phyloP scores from a whole-genome alignment of 805 yeast species.

The Myxozyma geophila region DNA sequence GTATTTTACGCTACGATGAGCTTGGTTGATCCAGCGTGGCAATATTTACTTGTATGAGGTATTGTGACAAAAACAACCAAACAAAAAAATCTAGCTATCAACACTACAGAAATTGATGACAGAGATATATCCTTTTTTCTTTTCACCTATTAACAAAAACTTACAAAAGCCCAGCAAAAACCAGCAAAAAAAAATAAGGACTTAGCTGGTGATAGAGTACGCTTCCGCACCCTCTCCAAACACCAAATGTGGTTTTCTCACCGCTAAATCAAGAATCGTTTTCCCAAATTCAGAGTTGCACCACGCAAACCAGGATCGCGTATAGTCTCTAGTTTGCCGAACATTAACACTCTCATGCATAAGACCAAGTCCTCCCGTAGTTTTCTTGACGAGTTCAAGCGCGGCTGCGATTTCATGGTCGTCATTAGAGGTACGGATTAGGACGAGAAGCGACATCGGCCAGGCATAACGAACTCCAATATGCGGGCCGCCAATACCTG shows the following conservation, averaged over 20 bases:
- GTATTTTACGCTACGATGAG: too few relatives aligned
- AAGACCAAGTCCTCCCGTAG: slow-evolving; percentile 76
- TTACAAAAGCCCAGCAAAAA: neutral
- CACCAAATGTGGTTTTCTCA: slow-evolving; percentile 71
- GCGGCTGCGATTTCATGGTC: slow-evolving; percentile 66
- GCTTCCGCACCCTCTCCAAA: slow-evolving; percentile 49
- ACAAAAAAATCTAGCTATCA: too few relatives aligned
- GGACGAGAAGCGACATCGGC: slow-evolving; percentile 85
- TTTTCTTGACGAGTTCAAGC: slow-evolving; percentile 57
- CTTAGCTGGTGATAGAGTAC: slow-evolving; percentile 1
- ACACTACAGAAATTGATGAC: too few relatives aligned
- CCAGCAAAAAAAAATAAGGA: neutral
- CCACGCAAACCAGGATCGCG: slow-evolving; percentile 95
- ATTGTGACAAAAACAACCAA: too few relatives aligned
- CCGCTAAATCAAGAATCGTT: slow-evolving; percentile 76
- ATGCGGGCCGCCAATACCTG: slow-evolving; percentile 92
- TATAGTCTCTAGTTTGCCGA: slow-evolving; percentile 55
- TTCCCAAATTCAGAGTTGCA: slow-evolving; percentile 90
- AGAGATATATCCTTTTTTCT: too few relatives aligned
- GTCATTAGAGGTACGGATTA: slow-evolving; percentile 73
- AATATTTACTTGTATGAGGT: too few relatives aligned
- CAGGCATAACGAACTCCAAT: slow-evolving; percentile 80
- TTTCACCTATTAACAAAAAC: too few relatives aligned
- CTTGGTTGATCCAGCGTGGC: too few relatives aligned
- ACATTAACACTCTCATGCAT: slow-evolving; percentile 85